phyloP scores from a whole-genome alignment of 805 yeast species.

The Barnettozyma pratensis region DNA sequence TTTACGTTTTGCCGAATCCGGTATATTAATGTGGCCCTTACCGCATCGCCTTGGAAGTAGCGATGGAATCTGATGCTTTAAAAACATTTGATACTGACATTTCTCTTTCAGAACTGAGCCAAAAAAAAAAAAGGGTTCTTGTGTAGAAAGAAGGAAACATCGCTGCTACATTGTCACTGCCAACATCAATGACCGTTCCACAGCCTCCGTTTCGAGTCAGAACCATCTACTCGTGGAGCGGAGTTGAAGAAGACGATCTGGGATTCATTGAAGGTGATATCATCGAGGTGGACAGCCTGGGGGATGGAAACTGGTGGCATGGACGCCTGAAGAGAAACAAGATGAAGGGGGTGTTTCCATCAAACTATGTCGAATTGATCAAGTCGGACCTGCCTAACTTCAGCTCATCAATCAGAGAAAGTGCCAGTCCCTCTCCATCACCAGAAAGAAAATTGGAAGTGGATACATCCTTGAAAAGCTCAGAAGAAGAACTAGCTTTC shows the following conservation, averaged over 20 bases:
- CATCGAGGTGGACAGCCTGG: constrained; percentile 72
- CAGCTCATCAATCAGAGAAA: constrained; percentile 2
- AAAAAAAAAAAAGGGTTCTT: no score
- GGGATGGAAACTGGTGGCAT: constrained; percentile 92
- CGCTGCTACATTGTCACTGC: no score
- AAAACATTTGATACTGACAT: neutral
- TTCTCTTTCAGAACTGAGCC: neutral
- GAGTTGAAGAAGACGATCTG: constrained; percentile 80
- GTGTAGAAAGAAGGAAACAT: no score
- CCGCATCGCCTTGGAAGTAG: constrained; percentile 4
- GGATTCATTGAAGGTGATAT: constrained; percentile 94
- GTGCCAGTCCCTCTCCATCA: neutral
- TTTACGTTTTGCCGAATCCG: constrained; percentile 19
- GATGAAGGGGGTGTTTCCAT: constrained; percentile 81
- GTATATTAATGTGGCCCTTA: constrained; percentile 4
- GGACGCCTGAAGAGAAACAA: constrained; percentile 78
- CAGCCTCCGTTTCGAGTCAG: constrained; percentile 66
- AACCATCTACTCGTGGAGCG: constrained; percentile 92
- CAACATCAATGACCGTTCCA: constrained; percentile 23
- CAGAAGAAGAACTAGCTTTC: constrained; percentile 22
- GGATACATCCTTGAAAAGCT: neutral
- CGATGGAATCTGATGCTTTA: neutral
- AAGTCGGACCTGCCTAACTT: constrained; percentile 28
- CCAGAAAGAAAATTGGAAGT: neutral
- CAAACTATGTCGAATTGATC: constrained; percentile 69